Base-by-base conservation (phyloP, 83 land plant species). In the Thuja plicata region DNA sequence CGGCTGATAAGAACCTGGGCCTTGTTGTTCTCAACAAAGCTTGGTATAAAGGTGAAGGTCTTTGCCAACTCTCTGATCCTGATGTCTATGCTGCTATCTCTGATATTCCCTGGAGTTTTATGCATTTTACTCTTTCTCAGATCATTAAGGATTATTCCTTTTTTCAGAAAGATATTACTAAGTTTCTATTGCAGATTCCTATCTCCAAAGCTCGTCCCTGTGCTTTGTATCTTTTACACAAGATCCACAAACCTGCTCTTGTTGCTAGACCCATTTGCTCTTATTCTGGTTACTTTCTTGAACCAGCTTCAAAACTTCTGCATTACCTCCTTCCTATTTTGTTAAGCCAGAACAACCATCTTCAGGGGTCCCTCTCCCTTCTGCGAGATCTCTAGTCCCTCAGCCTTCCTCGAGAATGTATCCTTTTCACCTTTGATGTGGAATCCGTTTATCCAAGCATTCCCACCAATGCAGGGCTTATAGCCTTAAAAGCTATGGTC, bases 101-200 rank as follows among this genome's bases (percentile, higher is more conserved):
- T 16, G 27, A 0, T 1, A 17, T 57, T 13, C 27, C 66, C 0
- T 57, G 27, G 66, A 0, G 0, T 5, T 0, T 19, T 0, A 57
- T 57, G 1, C 15, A 13, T 16, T 3, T 0, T 0, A 57, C 0
- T 1, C 24, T 57, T 4, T 0, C 0, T 0, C 1, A 2, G 0
- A 3, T 57, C 0, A 57, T 57, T 57, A 21, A 57, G 0, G 19
- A 2, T 3, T 17, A 3, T 4, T 5, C 15, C 11, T 8, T 0
- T 71, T 8, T n/a, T 43, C 45, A 3, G 0, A 57, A 57, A 17
- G 1, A 3, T 16, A 1, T 50, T 11, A 0, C 12, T 0, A 50
- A 50, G 12, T 50, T 50, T 50, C 0, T 50, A 2, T 17, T 57
- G 3, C 27, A 57, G 1, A 3, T 57, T 19, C 24, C 24, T 0